Evolutionary conservation across 1,139 yeast species (phyloP).

Genomic region (Candida dubliniensis): DNA sequence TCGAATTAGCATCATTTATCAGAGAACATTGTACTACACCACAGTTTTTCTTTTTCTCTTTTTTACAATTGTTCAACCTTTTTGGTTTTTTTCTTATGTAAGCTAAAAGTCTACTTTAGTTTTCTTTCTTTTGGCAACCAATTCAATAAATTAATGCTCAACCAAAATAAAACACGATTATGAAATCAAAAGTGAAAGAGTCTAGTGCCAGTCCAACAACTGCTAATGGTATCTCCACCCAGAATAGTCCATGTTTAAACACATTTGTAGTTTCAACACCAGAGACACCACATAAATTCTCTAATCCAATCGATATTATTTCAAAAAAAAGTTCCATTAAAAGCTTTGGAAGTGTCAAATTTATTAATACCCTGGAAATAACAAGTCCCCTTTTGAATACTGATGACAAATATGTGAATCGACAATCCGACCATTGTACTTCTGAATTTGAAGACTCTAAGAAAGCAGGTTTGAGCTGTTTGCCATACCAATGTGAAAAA

Average conservation of each 20-base stretch:
- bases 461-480: conserved; percentile 22
- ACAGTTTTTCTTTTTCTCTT: neutral
- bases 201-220: neutral
- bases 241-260: neutral
- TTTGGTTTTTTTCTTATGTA: neutral
- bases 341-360: neutral
- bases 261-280: neutral
- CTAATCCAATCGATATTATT: conserved; percentile 1
- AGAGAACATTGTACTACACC: no score
- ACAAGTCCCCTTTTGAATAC: no score
- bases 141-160: neutral
- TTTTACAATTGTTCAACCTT: neutral
- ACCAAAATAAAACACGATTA: neutral
- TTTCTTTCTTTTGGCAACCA: conserved; percentile 4
- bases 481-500: conserved; percentile 29
- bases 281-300: neutral
- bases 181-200: neutral
- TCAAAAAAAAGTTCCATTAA: neutral
- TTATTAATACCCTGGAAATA: neutral
- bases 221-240: neutral
- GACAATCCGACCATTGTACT: neutral
- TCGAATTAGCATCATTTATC: no score
- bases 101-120: neutral
- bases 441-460: neutral
- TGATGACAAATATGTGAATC: neutral